Evolutionary conservation across 805 yeast species (phyloP), one percentile per base, ranked within the genome.

Genomic region (Saccharomyces paradoxus): DNA sequence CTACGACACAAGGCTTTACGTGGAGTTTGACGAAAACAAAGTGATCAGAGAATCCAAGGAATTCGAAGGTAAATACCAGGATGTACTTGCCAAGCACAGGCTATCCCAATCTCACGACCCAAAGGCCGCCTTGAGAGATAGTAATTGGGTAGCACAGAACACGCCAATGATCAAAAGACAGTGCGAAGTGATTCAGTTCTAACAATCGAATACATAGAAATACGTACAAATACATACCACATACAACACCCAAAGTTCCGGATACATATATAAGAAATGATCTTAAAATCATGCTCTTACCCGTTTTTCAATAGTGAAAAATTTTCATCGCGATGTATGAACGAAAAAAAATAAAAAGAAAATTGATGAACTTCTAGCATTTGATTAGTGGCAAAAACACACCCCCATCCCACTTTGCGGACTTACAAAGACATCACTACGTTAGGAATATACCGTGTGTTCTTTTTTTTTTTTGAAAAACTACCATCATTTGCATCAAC

Each of bases 1-100:
- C 4, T 76, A 89, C 58, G 99, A 94, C 65, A 87, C 96, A 0
- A 75, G 99, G 55, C 72, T 91, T 0, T 92, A 79, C 69, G 77
- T 94, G 22, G 97, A 92, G 64, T 67, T 69, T 51, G 63, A 62
- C 44, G 79, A 82, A 3, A 77, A 81, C 60, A 59, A 74, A 59
- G 78, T 92, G 1, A 73, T 92, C 21, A 75, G 96, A 56, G 97
- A 92, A 71, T 84, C 83, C 70, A 86, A 86, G 67, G 81, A 78
- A 59, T 87, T 82, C 61, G 87, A 86, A 64, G 81, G 74, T 26
- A 71, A 73, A 6, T 86, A 83, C 66, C 69, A 71, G 13, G 72
- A 71, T 31, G 75, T 84, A 9, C 64, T 74, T 52, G 64, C 69
- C 17, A 73, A 72, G 49, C 72, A 84, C 5, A 76, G 71, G 59